Percentiles rank a stretch among this genome's conserved stretches.
phyloP scores from a whole-genome alignment of 805 yeast genomes.

The Kurtzmaniella fragi region DNA sequence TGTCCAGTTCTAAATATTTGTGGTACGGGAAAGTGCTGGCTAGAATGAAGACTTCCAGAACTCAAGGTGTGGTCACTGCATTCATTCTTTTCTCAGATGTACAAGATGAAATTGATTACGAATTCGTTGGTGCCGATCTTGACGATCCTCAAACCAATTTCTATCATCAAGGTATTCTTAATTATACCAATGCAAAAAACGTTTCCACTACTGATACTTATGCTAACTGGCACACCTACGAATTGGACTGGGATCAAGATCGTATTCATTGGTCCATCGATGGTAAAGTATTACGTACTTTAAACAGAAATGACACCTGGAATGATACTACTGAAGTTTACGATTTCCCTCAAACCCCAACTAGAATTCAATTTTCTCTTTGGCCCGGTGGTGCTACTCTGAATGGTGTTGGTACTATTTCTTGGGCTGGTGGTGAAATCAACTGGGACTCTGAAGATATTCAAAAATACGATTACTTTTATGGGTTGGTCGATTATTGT shows the following conservation, averaged over 20 bases:
- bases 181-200: conserved; percentile 56
- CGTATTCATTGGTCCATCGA: conserved; percentile 66
- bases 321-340: conserved; percentile 56
- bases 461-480: conserved; percentile 73
- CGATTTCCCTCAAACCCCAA: conserved; percentile 68
- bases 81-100: conserved; percentile 77
- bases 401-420: conserved; percentile 58
- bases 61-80: conserved; percentile 78
- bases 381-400: conserved; percentile 72
- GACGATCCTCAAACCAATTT: conserved; percentile 68
- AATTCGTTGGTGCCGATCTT: conserved; percentile 75
- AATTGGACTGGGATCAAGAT: conserved; percentile 80
- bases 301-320: conserved; percentile 54
- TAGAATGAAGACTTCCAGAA: conserved; percentile 66
- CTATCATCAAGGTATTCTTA: conserved; percentile 69
- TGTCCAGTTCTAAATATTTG: conserved; percentile 71
- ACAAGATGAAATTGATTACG: conserved; percentile 88
- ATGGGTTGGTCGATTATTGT: conserved; percentile 56
- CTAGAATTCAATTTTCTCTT: conserved; percentile 64
- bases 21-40: conserved; percentile 86
- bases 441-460: conserved; percentile 80
- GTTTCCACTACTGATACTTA: conserved; percentile 49
- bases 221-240: conserved; percentile 67
- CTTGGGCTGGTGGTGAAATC: conserved; percentile 86
- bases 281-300: conserved; percentile 61